A percentile compares a stretch with the other conserved stretches of the same genome.
phyloP scores from a whole-genome alignment of 2,329 filamentous ascomycete genomes.

The Alternaria arborescens region DNA sequence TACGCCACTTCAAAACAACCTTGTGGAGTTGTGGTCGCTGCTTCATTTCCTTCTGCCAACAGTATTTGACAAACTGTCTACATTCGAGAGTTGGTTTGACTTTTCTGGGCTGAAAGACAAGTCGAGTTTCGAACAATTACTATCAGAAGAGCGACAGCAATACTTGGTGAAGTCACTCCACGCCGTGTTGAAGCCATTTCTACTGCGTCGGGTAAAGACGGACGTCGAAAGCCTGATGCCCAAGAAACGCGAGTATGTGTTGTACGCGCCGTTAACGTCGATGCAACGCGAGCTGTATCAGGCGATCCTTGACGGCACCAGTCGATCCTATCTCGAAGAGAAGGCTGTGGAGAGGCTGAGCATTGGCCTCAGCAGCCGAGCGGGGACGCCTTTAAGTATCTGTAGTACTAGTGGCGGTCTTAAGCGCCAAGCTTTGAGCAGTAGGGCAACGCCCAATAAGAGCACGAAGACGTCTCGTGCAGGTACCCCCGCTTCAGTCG shows the following conservation, averaged over 20 bases:
- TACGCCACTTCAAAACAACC: constrained; percentile 93
- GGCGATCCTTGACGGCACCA: constrained; percentile 69
- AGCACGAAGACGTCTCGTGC: constrained; percentile 77
- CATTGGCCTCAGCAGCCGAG: constrained; percentile 49
- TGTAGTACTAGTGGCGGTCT: constrained; percentile 57
- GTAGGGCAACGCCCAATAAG: constrained; percentile 66
- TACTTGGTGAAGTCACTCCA: constrained; percentile 88
- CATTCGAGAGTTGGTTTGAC: constrained; percentile 96
- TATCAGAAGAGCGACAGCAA: constrained; percentile 79
- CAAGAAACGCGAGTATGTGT: constrained; percentile 94
- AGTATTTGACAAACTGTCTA: constrained; percentile 91
- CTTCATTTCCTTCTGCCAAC: constrained; percentile 92
- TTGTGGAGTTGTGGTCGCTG: constrained; percentile 93
- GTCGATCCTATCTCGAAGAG: constrained; percentile 70
- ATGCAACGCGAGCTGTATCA: constrained; percentile 93
- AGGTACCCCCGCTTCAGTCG: constrained; percentile 72
- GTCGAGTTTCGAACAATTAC: constrained; percentile 77
- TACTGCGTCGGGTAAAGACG: constrained; percentile 87
- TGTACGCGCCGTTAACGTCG: constrained; percentile 90
- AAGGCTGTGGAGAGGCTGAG: constrained; percentile 75
- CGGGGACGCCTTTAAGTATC: constrained; percentile 58
- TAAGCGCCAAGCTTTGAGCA: constrained; percentile 66
- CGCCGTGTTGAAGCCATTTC: constrained; percentile 87
- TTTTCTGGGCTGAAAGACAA: constrained; percentile 92
- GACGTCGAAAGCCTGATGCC: constrained; percentile 93